Percentiles rank a stretch among this genome's conserved stretches.
Evolutionary conservation across 2,329 filamentous ascomycete species (phyloP).

Genomic region (Venturia aucupariae): DNA sequence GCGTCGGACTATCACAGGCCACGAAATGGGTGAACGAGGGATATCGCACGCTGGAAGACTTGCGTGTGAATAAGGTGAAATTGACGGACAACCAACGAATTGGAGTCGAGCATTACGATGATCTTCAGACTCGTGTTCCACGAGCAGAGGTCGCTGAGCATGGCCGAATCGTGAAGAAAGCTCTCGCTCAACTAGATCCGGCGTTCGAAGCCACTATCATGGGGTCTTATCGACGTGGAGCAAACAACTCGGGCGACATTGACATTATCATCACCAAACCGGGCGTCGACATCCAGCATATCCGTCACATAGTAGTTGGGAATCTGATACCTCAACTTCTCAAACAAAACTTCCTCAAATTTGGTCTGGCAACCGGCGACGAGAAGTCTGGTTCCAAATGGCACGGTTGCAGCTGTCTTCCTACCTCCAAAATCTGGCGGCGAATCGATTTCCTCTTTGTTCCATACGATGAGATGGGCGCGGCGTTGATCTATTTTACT

Average conservation of each 20-base stretch:
- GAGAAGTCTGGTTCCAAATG: slow-evolving; percentile 62
- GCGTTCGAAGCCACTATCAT: slow-evolving; percentile 62
- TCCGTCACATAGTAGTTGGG: slow-evolving; percentile 54
- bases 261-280: slow-evolving; percentile 74
- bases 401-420: slow-evolving; percentile 75
- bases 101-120: slow-evolving; percentile 69
- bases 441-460: slow-evolving; percentile 80
- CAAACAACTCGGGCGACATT: slow-evolving; percentile 66
- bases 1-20: slow-evolving; percentile 62
- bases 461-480: slow-evolving; percentile 68
- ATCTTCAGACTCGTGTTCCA: slow-evolving; percentile 71
- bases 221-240: slow-evolving; percentile 78
- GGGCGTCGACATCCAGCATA: slow-evolving; percentile 45
- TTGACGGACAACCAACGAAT: slow-evolving; percentile 63
- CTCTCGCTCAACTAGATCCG: slow-evolving; percentile 52
- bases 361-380: slow-evolving; percentile 52
- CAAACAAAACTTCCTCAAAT: slow-evolving; percentile 56
- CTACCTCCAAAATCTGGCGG: slow-evolving; percentile 53
- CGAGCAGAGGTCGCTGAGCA: slow-evolving; percentile 65
- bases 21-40: slow-evolving; percentile 69
- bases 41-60: slow-evolving; percentile 62
- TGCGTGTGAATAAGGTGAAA: slow-evolving; percentile 47
- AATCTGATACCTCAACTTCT: slow-evolving; percentile 55
- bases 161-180: slow-evolving; percentile 51
- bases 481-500: slow-evolving; percentile 88